Base-by-base conservation (phyloP, 2,329 filamentous ascomycete genomes). In the Aspergillus sp. region DNA sequence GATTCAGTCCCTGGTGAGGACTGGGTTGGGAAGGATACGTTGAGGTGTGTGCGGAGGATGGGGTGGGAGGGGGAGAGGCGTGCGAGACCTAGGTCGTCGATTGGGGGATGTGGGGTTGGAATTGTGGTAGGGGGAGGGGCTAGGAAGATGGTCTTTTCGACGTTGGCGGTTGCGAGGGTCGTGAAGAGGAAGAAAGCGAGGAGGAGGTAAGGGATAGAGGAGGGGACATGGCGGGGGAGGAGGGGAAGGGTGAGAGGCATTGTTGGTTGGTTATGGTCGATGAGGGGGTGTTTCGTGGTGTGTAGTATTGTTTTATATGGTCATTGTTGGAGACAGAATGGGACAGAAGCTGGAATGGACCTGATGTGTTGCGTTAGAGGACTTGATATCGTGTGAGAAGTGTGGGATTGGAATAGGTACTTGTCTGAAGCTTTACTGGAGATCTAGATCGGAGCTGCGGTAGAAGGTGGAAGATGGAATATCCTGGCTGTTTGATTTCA, bases 141-240 rank as follows among this genome's bases (percentile, higher is more conserved):
- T 38, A 89, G 81, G 79, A 99, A 98, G 70, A 98, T 91, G 68
- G 86, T 83, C 79, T 99, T 99, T 75, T 98, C 95, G 58, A 90
- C 89, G 75, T 99, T 98, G 74, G 90, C 92, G 21, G 58, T 39
- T 5, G 55, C 62, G 30, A 66, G 50, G 49, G 57, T 32, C 19
- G 63, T 32, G 21, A 67, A 52, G 32, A 73, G 51, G 4, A 62
- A 43, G 28, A 69, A 45, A 13, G 72, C 32, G 8, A 66, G 38
- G 28, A 74, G 38, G 13, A 67, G 38, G 30, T 59, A 61, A 28
- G 49, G 52, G 3, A 62, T 39, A 32, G 69, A 48, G 21, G 70
- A 38, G 12, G 65, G 47, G 32, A 36, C 32, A 36, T 36, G 32
- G 17, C 72, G 41, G 8, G 66, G 36, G 32, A 59, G 61, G 30